These are phyloP conservation scores for Coleophoma crateriformis DNA, from an alignment of 2,329 filamentous ascomycete species.

Conservation along the genomic window DNA sequence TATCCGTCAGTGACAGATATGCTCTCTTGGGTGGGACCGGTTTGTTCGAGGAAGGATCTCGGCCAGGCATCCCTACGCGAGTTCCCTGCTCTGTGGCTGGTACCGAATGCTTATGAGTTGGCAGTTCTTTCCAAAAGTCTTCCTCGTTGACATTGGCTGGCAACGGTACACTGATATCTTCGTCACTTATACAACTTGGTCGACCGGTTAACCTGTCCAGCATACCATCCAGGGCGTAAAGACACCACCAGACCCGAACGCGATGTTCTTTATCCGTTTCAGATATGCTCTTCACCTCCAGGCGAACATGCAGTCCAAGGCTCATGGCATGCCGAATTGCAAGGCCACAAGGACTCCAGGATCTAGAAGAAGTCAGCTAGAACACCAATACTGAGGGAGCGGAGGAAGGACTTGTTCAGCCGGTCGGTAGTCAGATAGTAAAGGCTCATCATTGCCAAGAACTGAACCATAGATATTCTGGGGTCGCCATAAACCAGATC, in stretches of 20 bases:
- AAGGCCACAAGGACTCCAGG: slow-evolving; percentile 19
- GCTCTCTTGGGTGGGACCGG: not conserved
- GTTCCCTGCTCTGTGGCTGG: not conserved
- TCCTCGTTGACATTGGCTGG: slow-evolving; percentile 17
- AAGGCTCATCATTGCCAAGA: slow-evolving; percentile 15
- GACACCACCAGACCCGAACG: slow-evolving; percentile 20
- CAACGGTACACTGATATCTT: slow-evolving; percentile 19
- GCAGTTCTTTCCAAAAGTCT: slow-evolving; percentile 1
- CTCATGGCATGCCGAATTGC: slow-evolving; percentile 17
- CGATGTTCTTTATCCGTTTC: slow-evolving; percentile 19
- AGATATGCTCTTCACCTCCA: slow-evolving; percentile 9
- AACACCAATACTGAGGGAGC: not conserved
- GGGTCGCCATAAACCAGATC: slow-evolving; percentile 13
- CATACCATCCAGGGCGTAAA: slow-evolving; percentile 18
- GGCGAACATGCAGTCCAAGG: slow-evolving; percentile 18
- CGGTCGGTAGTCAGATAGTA: slow-evolving; percentile 17
- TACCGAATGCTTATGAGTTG: not conserved
- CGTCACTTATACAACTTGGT: slow-evolving; percentile 19
- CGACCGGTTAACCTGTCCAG: slow-evolving; percentile 19
- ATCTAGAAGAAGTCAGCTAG: slow-evolving; percentile 8
- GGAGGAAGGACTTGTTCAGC: slow-evolving; percentile 15
- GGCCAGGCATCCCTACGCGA: not conserved
- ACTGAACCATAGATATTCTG: slow-evolving; percentile 10
- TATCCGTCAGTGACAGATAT: not conserved
- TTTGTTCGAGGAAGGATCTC: not conserved